Base-by-base conservation (phyloP, 139 green algal genomes). In the Haematococcus lacustris region DNA sequence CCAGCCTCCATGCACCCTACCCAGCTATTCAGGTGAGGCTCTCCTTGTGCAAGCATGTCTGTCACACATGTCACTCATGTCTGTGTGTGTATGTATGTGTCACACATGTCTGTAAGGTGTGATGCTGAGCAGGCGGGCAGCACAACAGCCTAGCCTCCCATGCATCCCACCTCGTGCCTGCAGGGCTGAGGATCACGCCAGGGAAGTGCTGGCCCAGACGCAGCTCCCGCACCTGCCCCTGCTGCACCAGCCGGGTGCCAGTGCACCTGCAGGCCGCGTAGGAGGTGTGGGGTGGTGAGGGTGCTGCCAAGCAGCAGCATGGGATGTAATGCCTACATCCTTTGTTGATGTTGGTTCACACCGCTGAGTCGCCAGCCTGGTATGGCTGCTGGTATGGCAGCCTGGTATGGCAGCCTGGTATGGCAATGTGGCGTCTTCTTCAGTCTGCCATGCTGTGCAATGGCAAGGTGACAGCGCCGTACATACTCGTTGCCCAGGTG, bases 181-280 rank as follows among this genome's bases (percentile, higher is more conserved):
- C 68, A 3, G 64, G 64, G 38, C 64, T 70, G 38, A 97, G 79
- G n/a, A 96, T 89, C 26, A 96, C 88, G 23, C 92, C 92, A 3
- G 91, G 89, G 70, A 92, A 96, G 50, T 62, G 66, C 70, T 85
- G 51, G n/a, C 90, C 90, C 60, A 97, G 76, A 7, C 84, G 83
- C 51, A 97, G 81, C 82, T 96, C 88, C n/a, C 78, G 38, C 26
- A 96, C 88, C 33, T 89, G 35, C 1, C 86, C 83, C 66, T 86
- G 76, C 6, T 85, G 77, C 37, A 85, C 82, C 26, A 97, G 81
- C 3, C 88, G 81, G 1, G 89, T 86, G 68, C 87, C 87, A 23
- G 73, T 82, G 76, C 80, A 84, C 63, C 63, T 69, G 63, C 53
- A 21, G 13, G 21, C 13, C 13, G 13, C 13, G 21, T 57, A 57